phyloP scores from a whole-genome alignment of 2,329 filamentous ascomycete species.

The Colletotrichum somersetense region DNA sequence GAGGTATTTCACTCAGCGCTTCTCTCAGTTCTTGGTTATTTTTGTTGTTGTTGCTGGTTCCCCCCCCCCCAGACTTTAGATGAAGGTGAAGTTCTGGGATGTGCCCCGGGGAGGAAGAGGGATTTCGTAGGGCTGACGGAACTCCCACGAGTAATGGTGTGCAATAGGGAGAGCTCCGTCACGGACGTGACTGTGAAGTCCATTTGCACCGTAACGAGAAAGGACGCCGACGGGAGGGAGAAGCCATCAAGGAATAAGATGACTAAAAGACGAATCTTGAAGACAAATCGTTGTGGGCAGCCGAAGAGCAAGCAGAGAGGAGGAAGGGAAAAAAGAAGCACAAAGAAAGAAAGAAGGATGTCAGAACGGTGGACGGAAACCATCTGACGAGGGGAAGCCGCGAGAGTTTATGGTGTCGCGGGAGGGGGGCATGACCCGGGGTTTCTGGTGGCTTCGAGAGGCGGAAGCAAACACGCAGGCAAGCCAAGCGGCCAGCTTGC shows the following conservation, averaged over 20 bases:
- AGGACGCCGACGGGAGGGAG: background rate
- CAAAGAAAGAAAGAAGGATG: background rate
- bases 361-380: background rate
- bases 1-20: too few relatives aligned
- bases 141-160: background rate
- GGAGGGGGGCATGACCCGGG: too few relatives aligned
- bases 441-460: background rate
- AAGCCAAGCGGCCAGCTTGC: background rate
- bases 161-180: background rate
- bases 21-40: too few relatives aligned
- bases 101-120: background rate
- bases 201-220: background rate
- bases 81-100: background rate
- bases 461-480: background rate
- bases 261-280: too few relatives aligned
- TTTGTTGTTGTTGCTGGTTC: too few relatives aligned
- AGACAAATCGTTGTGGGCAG: too few relatives aligned
- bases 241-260: background rate
- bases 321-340: background rate
- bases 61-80: background rate
- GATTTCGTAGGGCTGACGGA: background rate
- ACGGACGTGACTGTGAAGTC: background rate
- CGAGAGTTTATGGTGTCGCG: conserved; percentile 17
- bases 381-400: conserved; percentile 14
- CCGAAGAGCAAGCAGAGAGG: background rate